Percentiles rank a stretch among this genome's conserved stretches.
phyloP scores from a whole-genome alignment of 225 moss, liverwort and hornwort genomes.

The Lunularia cruciata region DNA sequence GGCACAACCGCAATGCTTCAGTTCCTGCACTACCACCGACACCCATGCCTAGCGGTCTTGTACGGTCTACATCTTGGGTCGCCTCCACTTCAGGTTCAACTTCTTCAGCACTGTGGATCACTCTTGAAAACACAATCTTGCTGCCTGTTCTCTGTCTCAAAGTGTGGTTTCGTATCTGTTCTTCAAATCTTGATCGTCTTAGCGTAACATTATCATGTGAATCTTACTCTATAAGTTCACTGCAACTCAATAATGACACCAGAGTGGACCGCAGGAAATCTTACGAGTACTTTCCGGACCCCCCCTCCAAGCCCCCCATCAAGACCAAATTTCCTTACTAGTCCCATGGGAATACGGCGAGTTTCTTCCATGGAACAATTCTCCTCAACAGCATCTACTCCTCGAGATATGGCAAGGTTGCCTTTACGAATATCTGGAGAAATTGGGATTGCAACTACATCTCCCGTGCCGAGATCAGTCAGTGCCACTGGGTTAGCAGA shows the following conservation, averaged over 20 bases:
- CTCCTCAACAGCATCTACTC: conserved; percentile 54
- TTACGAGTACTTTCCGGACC: conserved; percentile 85
- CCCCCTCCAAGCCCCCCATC: conserved; percentile 92
- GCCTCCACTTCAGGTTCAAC: conserved; percentile 85
- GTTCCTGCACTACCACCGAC: conserved; percentile 92
- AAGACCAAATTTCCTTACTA: conserved; percentile 51
- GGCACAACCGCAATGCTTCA: conserved; percentile 71
- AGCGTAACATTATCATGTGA: no score
- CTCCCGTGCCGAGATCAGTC: conserved; percentile 56
- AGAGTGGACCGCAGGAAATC: conserved; percentile 61
- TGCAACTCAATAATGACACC: neutral
- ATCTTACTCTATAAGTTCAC: no score
- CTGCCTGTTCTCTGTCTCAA: no score
- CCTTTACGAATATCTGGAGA: conserved; percentile 85
- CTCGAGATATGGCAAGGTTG: conserved; percentile 59
- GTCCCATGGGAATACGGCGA: conserved; percentile 72
- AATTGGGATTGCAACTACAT: conserved; percentile 64
- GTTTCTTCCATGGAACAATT: conserved; percentile 88
- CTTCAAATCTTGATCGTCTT: neutral
- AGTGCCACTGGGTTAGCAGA: conserved; percentile 62
- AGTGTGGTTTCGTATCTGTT: neutral
- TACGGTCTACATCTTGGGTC: conserved; percentile 96
- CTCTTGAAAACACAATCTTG: neutral
- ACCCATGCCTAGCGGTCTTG: conserved; percentile 73
- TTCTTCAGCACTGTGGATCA: neutral